Conservation (phyloP, 495 filamentous ascomycete species). For the Wilcoxina mikolae region DNA sequence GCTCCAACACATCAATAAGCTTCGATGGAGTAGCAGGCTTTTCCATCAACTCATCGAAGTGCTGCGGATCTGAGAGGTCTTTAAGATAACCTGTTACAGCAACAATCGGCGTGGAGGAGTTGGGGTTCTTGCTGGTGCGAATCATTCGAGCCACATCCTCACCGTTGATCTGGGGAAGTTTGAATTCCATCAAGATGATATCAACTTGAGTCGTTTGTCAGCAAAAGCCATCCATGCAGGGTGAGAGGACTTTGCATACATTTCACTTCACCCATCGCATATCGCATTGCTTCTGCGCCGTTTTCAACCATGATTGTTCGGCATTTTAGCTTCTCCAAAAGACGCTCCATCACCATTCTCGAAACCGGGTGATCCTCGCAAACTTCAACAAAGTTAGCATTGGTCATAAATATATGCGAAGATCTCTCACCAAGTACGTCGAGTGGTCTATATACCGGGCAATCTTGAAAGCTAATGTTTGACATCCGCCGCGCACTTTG, state of each 20-base stretch:
- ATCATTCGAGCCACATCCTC: slow-evolving; percentile 95
- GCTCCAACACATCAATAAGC: slow-evolving; percentile 67
- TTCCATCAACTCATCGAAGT: slow-evolving; percentile 87
- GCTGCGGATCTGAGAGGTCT: slow-evolving; percentile 80
- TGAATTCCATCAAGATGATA: slow-evolving; percentile 96
- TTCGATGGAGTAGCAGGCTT: slow-evolving; percentile 88
- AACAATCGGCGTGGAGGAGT: slow-evolving; percentile 87
- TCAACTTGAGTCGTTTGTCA: slow-evolving; percentile 45
- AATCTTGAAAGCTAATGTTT: slow-evolving; percentile 65
- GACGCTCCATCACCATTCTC: slow-evolving; percentile 86
- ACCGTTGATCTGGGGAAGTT: slow-evolving; percentile 83
- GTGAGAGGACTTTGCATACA: slow-evolving; percentile 22
- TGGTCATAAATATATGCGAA: background rate
- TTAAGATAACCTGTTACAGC: slow-evolving; percentile 96
- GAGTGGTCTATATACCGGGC: slow-evolving; percentile 74
- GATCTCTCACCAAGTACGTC: slow-evolving; percentile 49
- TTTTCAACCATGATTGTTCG: slow-evolving; percentile 84
- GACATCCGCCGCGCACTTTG: slow-evolving; percentile 88
- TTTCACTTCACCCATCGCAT: slow-evolving; percentile 80
- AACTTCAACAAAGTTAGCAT: slow-evolving; percentile 34
- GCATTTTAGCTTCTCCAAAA: slow-evolving; percentile 87
- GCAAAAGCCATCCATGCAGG: background rate
- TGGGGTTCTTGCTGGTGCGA: slow-evolving; percentile 82
- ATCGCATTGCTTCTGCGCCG: slow-evolving; percentile 78
- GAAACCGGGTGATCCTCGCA: slow-evolving; percentile 99